Base-by-base conservation (phyloP, 1,139 yeast species). In the Magnusiomyces fungicola region DNA sequence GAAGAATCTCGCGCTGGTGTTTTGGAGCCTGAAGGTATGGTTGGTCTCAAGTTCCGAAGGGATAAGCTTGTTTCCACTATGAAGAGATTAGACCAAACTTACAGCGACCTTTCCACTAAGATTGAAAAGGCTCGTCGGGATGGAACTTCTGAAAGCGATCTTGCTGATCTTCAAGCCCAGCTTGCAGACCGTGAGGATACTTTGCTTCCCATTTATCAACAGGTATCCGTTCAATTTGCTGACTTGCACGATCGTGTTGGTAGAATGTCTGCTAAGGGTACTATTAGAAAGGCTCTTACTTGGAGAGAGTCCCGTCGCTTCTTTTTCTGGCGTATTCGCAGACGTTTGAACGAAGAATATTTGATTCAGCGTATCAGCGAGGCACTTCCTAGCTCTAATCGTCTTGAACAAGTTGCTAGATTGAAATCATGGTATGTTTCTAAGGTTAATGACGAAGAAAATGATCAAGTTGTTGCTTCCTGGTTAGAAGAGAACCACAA, bases 321-420 rank as follows among this genome's bases (percentile, higher is more conserved):
- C 80, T 94, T 92, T 81, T 92, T 88, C 92, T 92, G 98, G 98
- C 83, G 99, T 71, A 79, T 88, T 57, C 88, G 97, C 73, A 85
- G 98, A 72, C 87, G 97, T 71, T 75, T 94, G 69, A 83, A 86
- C 67, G 97, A 92, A 72, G 95, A 88, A 68, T 87, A 88, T 69
- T 75, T 90, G 63, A 74, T 88, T 67, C 81, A 79, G 68, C 78
- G 86, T 63, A 79, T 90, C 61, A 80, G 81, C 50, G 82, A 78
- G 53, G 83, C 80, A 56, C 67, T 84, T 53, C 76, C 81, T 50
- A 64, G 70, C 47, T 77, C 87, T 43, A 75, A 79, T 42, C 80
- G 90, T 68, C 74, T 88, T 56, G 97, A 89, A 70, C 81, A 83
- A 70, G 80, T 83, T 53, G 85, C 96, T 23, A 80, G 96, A 71